Percentiles rank a stretch among this genome's conserved stretches.
Conservation (phyloP, 2,329 filamentous ascomycete species). For the Clonostachys byssicola region DNA sequence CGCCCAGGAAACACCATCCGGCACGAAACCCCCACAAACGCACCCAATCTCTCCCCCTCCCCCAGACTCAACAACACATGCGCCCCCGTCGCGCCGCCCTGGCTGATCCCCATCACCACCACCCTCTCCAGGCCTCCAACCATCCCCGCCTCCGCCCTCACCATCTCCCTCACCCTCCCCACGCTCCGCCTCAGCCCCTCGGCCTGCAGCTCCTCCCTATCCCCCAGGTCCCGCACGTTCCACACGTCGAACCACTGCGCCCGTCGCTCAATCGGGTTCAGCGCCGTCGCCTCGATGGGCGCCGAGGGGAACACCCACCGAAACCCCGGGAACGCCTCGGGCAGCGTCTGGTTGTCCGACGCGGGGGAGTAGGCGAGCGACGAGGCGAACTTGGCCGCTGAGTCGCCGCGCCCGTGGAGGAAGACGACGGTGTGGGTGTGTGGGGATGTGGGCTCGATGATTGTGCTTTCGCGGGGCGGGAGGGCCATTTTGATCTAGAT, state of each 20-base stretch:
- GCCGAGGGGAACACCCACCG: constrained; percentile 46
- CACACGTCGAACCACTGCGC: constrained; percentile 50
- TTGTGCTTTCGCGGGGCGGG: too few relatives aligned
- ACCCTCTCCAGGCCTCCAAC: constrained; percentile 30
- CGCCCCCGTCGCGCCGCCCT: constrained; percentile 35
- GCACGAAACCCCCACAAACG: constrained; percentile 31
- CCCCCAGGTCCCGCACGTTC: constrained; percentile 29
- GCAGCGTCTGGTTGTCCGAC: constrained; percentile 23
- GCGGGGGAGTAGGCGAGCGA: constrained; percentile 21
- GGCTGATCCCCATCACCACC: constrained; percentile 39
- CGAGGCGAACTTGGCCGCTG: constrained; percentile 19
- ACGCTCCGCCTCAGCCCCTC: constrained; percentile 33
- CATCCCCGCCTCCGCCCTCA: constrained; percentile 23
- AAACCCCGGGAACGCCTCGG: constrained; percentile 35
- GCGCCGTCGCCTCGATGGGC: constrained; percentile 16
- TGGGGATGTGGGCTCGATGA: too few relatives aligned
- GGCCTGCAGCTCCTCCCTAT: constrained; percentile 36
- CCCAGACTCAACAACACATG: constrained; percentile 29
- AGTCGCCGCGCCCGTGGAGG: constrained; percentile 39
- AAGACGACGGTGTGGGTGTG: constrained; percentile 36
- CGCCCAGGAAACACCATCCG: constrained; percentile 27
- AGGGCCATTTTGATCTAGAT: too few relatives aligned
- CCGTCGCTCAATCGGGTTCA: constrained; percentile 34
- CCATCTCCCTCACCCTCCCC: constrained; percentile 18
- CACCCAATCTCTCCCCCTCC: constrained; percentile 11